Conservation (phyloP, 371 early-diverging fungal species). For the Mortierella sp. region DNA sequence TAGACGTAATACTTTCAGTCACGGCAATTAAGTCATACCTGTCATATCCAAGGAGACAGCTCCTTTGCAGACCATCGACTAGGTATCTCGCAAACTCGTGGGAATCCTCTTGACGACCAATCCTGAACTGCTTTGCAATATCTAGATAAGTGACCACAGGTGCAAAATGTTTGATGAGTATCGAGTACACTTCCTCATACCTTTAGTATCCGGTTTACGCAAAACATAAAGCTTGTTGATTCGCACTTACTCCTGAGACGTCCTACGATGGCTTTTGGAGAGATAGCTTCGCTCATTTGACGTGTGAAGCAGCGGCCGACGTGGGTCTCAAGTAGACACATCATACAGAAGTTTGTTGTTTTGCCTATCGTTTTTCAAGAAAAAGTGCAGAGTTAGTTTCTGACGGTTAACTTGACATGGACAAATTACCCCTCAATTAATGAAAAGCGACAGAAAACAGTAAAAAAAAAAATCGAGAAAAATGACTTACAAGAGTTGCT, state of each 20-base stretch:
- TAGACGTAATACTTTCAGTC: not conserved
- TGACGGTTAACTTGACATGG: too few species aligned
- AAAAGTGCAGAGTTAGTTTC: not conserved
- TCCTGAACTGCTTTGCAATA: slow-evolving; percentile 82
- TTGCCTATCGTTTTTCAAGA: slow-evolving; percentile 59
- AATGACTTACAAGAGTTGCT: slow-evolving; percentile 61
- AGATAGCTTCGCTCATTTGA: slow-evolving; percentile 65
- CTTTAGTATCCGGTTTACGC: too few species aligned
- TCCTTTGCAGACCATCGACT: slow-evolving; percentile 77
- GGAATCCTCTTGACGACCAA: slow-evolving; percentile 92
- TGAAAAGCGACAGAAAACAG: not conserved
- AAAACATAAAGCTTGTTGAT: not conserved
- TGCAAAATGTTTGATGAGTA: not conserved
- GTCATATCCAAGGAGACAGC: slow-evolving; percentile 65
- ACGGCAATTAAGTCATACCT: slow-evolving; percentile 24
- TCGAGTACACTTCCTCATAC: not conserved
- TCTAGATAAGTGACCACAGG: slow-evolving; percentile 32
- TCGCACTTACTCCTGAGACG: slow-evolving; percentile 71
- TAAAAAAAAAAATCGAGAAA: not conserved
- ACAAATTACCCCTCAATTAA: not conserved
- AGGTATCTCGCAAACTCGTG: slow-evolving; percentile 90
- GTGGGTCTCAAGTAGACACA: slow-evolving; percentile 74
- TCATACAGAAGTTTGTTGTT: slow-evolving; percentile 68
- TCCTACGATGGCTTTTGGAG: slow-evolving; percentile 80
- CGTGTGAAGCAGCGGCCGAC: slow-evolving; percentile 62